Evolutionary conservation across 805 yeast genomes (phyloP).

Genomic region (Lipomyces sp.): DNA sequence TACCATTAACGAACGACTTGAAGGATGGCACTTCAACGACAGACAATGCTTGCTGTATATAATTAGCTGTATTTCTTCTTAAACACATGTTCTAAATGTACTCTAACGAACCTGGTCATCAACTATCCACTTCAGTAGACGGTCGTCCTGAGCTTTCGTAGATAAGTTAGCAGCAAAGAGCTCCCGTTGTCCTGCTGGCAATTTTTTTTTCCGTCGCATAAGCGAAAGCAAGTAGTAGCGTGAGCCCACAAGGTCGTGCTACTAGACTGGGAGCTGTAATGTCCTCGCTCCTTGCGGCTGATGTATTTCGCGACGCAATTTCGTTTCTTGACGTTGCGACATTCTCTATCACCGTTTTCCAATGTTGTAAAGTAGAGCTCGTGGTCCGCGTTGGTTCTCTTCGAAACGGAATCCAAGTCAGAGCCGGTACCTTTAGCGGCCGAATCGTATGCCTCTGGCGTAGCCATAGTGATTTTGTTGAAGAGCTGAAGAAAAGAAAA

Average conservation of each 20-base stretch:
- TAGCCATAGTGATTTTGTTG: no score
- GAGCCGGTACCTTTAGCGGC: neutral
- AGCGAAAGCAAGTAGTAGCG: conserved; percentile 5
- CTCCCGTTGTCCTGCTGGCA: conserved; percentile 4
- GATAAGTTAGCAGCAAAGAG: neutral
- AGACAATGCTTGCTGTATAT: neutral
- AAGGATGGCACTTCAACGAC: neutral
- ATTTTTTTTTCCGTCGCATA: neutral
- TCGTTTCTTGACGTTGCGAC: neutral
- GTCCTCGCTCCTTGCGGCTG: neutral
- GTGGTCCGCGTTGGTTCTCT: neutral
- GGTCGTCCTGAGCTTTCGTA: conserved; percentile 6
- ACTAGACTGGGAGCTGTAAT: neutral
- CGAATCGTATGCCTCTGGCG: neutral
- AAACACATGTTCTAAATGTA: neutral
- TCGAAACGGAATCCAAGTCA: conserved; percentile 1
- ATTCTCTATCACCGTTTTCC: conserved; percentile 1
- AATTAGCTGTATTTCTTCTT: neutral
- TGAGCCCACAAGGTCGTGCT: conserved; percentile 5
- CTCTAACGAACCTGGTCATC: conserved; percentile 7
- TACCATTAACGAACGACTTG: neutral
- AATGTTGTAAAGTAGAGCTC: neutral
- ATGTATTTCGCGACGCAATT: neutral
- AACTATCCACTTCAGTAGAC: conserved; percentile 7
- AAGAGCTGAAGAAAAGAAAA: no score